Conservation (phyloP, 805 yeast genomes). For the Ogataea degrootiae region DNA sequence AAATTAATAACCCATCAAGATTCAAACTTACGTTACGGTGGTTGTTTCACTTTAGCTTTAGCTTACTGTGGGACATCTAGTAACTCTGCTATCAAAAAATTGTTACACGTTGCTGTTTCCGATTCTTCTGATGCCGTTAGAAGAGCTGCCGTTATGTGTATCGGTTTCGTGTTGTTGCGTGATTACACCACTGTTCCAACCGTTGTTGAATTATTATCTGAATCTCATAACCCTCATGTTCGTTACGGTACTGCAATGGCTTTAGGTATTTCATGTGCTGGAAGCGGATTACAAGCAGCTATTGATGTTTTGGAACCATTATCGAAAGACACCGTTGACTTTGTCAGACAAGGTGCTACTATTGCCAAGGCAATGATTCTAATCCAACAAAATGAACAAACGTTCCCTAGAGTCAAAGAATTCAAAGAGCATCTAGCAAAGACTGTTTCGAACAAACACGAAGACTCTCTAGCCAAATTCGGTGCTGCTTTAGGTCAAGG, state of each 20-base stretch:
- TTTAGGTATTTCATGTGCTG: constrained; percentile 94
- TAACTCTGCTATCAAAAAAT: constrained; percentile 77
- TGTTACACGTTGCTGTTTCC: constrained; percentile 91
- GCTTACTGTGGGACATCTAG: constrained; percentile 97
- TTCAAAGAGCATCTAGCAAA: constrained; percentile 70
- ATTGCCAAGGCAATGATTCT: constrained; percentile 88
- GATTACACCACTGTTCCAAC: constrained; percentile 93
- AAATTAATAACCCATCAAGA: constrained; percentile 69
- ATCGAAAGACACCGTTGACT: constrained; percentile 90
- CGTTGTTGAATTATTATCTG: constrained; percentile 86
- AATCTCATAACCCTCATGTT: constrained; percentile 96
- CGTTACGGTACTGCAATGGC: constrained; percentile 98
- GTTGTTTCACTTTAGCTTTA: constrained; percentile 87
- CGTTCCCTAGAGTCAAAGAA: constrained; percentile 73
- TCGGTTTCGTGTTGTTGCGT: constrained; percentile 87
- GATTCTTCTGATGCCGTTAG: constrained; percentile 96
- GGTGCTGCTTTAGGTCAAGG: constrained; percentile 98
- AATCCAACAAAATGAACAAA: constrained; percentile 79
- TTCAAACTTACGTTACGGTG: constrained; percentile 89
- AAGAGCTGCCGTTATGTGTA: constrained; percentile 87
- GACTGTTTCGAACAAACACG: constrained; percentile 82
- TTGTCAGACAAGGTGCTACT: constrained; percentile 96
- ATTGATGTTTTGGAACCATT: constrained; percentile 89
- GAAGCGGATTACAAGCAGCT: constrained; percentile 83
- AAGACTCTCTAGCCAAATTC: constrained; percentile 94